Conservation (phyloP, 2,329 filamentous ascomycete species). For the Beauveria sp. region DNA sequence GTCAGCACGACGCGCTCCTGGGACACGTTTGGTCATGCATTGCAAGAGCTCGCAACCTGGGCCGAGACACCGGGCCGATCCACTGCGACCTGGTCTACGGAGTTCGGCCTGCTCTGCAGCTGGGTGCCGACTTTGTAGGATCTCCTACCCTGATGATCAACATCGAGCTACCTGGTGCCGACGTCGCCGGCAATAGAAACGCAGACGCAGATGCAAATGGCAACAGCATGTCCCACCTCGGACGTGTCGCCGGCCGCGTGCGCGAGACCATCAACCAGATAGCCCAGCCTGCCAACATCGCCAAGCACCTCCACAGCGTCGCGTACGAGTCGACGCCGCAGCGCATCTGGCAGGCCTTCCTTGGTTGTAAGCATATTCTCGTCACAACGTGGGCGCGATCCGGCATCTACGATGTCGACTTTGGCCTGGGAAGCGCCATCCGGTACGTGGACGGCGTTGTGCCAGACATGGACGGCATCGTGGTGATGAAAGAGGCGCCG, state of each 20-base stretch:
- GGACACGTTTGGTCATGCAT: neutral
- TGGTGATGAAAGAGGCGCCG: neutral
- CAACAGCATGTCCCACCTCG: neutral
- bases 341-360: constrained; percentile 14
- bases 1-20: neutral
- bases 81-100: neutral
- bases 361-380: constrained; percentile 18
- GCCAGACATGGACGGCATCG: neutral
- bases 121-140: neutral
- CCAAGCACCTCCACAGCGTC: neutral
- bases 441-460: neutral
- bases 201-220: no score
- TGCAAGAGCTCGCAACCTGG: neutral
- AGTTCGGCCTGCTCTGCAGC: neutral
- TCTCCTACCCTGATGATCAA: neutral
- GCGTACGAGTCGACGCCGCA: neutral
- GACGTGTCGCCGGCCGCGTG: neutral
- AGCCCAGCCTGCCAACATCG: neutral
- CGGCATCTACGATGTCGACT: constrained; percentile 20
- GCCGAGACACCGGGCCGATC: neutral
- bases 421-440: constrained; percentile 16
- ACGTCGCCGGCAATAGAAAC: neutral
- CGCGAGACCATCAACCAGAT: neutral
- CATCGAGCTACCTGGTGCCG: neutral
- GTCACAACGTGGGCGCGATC: constrained; percentile 21